Conservation (phyloP, 177 flowering plant genomes). For the Telopea speciosissima region DNA sequence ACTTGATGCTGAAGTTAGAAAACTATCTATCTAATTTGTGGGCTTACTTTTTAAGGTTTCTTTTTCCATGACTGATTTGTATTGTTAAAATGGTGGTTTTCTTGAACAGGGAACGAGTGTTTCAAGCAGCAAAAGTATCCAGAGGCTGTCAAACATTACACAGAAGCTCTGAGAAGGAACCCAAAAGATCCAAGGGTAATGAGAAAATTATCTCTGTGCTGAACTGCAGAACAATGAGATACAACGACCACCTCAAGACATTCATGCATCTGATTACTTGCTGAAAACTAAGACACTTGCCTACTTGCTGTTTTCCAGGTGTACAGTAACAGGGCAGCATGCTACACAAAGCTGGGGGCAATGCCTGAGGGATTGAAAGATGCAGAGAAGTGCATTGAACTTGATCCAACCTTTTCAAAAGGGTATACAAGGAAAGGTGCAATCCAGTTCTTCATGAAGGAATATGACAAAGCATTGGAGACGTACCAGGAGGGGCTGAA, state of each 20-base stretch:
- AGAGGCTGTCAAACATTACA: constrained; percentile 86
- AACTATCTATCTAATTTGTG: background rate
- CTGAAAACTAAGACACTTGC: background rate
- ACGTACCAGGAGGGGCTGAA: constrained; percentile 92
- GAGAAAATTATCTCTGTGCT: background rate
- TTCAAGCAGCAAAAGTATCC: constrained; percentile 93
- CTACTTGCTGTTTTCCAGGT: constrained; percentile 40
- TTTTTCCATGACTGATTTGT: background rate
- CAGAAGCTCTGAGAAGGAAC: constrained; percentile 84
- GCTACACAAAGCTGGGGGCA: constrained; percentile 90
- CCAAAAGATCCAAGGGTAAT: constrained; percentile 80
- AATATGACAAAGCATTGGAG: constrained; percentile 94
- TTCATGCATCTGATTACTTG: background rate
- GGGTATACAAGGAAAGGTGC: constrained; percentile 96
- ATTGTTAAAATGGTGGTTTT: background rate
- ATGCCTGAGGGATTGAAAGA: constrained; percentile 93
- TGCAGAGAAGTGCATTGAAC: constrained; percentile 97
- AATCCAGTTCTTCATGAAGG: constrained; percentile 93
- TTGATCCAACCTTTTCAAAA: constrained; percentile 87
- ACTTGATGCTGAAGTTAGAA: background rate
- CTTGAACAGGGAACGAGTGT: constrained; percentile 63
- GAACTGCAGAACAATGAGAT: background rate
- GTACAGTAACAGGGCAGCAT: constrained; percentile 94
- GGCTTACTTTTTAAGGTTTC: background rate
- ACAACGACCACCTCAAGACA: background rate